phyloP scores from a whole-genome alignment of 129 eudicot species.

The Ambrosia trifida region DNA sequence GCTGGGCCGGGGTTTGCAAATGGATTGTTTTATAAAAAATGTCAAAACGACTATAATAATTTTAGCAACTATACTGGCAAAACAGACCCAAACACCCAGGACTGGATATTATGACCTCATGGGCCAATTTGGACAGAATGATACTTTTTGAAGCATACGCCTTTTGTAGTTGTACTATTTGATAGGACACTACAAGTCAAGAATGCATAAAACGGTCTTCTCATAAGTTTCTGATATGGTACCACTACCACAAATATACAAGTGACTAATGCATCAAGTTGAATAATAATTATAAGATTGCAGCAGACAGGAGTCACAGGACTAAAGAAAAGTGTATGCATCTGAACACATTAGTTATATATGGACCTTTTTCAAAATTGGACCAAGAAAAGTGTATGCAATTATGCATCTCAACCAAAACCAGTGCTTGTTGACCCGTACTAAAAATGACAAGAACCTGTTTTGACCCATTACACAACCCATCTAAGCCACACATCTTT shows the following conservation, averaged over 20 bases:
- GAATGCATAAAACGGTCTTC: not conserved
- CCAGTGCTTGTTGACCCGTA: not conserved
- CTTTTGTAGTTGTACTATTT: not conserved
- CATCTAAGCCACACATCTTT: not conserved
- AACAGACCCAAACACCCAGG: not conserved
- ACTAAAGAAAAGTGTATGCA: not conserved
- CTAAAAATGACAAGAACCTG: not conserved
- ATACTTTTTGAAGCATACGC: not conserved
- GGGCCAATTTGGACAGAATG: slow-evolving; percentile 1
- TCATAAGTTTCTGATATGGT: not conserved
- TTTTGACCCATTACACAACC: not conserved
- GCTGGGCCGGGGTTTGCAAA: not conserved
- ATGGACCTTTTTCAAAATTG: not conserved
- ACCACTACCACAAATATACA: not conserved
- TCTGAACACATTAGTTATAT: not conserved
- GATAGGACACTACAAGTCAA: not conserved
- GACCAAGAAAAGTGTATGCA: not conserved
- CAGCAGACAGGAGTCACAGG: not conserved
- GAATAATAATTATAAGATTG: not conserved
- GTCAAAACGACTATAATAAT: not conserved
- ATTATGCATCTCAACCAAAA: not conserved
- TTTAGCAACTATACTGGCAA: not conserved
- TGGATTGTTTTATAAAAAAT: not conserved
- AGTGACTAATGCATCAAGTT: not conserved
- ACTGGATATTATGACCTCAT: not conserved